Evolutionary conservation across 768 basidiomycete species (phyloP).

Genomic region (Phlebiopsis flavidoalba): DNA sequence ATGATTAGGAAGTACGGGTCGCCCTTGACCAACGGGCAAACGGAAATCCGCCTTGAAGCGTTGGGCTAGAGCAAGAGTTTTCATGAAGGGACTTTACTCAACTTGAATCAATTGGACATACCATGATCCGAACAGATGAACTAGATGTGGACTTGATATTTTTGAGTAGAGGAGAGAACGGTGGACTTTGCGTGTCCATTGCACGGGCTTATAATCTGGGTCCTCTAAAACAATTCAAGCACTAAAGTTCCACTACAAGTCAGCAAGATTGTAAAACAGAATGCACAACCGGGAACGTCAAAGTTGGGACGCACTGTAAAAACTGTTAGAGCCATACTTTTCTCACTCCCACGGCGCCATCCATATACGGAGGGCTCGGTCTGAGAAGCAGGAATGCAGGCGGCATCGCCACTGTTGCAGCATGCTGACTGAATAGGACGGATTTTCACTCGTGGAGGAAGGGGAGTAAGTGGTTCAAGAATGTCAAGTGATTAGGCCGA

Average conservation of each 20-base stretch:
- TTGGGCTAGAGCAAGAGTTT: slow-evolving; percentile 4
- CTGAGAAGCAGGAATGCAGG: background rate
- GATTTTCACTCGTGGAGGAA: slow-evolving; percentile 10
- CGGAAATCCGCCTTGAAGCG: slow-evolving; percentile 5
- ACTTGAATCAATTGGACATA: background rate
- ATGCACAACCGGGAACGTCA: background rate
- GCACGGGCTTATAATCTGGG: background rate
- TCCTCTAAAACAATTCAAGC: background rate
- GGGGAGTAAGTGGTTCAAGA: slow-evolving; percentile 2
- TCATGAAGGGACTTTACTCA: no score
- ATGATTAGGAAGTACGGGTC: slow-evolving; percentile 26
- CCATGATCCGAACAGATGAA: background rate
- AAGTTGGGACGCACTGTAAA: background rate
- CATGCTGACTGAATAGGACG: background rate
- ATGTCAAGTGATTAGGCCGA: slow-evolving; percentile 2
- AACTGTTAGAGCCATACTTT: background rate
- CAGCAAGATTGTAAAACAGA: background rate
- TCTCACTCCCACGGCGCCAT: background rate
- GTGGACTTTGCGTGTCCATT: background rate
- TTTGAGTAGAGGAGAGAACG: background rate
- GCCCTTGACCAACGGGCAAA: background rate
- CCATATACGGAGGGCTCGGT: background rate
- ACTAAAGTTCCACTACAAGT: background rate
- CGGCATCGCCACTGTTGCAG: background rate
- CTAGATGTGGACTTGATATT: no score